Evolutionary conservation across 257 asterid species (phyloP).

Genomic region (Jacaranda copaia): DNA sequence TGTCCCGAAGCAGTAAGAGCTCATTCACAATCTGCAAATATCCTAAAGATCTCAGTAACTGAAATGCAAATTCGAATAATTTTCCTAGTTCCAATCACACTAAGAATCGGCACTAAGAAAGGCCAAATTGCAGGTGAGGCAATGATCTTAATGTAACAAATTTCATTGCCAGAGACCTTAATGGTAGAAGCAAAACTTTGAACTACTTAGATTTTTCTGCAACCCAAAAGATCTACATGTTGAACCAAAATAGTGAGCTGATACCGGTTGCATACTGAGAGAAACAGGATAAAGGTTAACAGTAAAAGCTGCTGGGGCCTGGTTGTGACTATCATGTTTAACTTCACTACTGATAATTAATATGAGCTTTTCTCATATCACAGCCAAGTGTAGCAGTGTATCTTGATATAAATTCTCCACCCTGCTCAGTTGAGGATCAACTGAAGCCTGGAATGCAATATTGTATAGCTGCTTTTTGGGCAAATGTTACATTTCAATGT

Average conservation of each 20-base stretch:
- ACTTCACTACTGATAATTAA: too few relatives aligned
- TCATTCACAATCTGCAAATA: slow-evolving; percentile 68
- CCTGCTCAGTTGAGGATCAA: too few relatives aligned
- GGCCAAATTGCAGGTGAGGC: background rate
- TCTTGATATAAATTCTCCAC: too few relatives aligned
- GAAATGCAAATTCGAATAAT: background rate
- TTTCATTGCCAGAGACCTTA: background rate
- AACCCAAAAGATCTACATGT: background rate
- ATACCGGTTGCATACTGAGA: too few relatives aligned
- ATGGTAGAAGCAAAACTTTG: background rate
- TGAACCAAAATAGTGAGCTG: too few relatives aligned
- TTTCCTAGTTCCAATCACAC: background rate
- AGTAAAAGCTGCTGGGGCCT: too few relatives aligned
- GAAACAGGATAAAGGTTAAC: too few relatives aligned
- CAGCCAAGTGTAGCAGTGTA: too few relatives aligned
- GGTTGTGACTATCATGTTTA: too few relatives aligned
- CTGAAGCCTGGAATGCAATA: background rate
- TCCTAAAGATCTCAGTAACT: background rate
- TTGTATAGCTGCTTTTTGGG: background rate
- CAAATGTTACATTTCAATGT: background rate
- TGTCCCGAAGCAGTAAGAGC: slow-evolving; percentile 62
- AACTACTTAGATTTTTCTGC: background rate
- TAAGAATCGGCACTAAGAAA: background rate
- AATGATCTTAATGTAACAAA: background rate
- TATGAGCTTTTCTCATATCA: too few relatives aligned